Conservation (phyloP, 306 rosid genomes). For the Quercus berberidifolia region DNA sequence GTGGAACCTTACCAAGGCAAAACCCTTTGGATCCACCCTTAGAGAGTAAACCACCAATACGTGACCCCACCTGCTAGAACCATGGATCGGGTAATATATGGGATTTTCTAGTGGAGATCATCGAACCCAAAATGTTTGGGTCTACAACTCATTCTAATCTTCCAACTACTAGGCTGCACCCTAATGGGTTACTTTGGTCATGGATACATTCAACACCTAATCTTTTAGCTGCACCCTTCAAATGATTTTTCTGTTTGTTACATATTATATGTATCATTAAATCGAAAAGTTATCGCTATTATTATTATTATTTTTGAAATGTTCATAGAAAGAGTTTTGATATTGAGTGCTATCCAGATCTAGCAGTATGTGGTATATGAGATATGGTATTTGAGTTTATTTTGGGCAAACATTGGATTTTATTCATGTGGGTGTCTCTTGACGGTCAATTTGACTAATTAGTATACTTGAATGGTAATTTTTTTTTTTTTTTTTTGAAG, state of each 20-base stretch:
- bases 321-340: neutral
- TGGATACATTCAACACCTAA: neutral
- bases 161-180: too few relatives aligned
- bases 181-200: neutral
- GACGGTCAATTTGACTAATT: slow-evolving; percentile 2
- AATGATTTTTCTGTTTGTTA: neutral
- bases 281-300: too few relatives aligned
- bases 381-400: neutral
- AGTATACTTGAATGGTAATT: slow-evolving; percentile 5
- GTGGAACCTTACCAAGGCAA: neutral
- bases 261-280: too few relatives aligned
- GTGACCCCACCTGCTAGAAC: too few relatives aligned
- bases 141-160: too few relatives aligned
- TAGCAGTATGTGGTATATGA: neutral
- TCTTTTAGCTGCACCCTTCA: neutral
- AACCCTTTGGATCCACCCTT: too few relatives aligned
- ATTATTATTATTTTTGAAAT: neutral
- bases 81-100: rapidly evolving
- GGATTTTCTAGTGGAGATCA: too few relatives aligned
- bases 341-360: neutral
- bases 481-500: slow-evolving; percentile 61
- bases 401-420: neutral
- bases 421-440: neutral
- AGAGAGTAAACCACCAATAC: too few relatives aligned
- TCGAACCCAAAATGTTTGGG: too few relatives aligned